These are phyloP conservation scores for Entomortierella parvispora DNA, from an alignment of 192 early-diverging fungal species.

Conservation along the genomic window DNA sequence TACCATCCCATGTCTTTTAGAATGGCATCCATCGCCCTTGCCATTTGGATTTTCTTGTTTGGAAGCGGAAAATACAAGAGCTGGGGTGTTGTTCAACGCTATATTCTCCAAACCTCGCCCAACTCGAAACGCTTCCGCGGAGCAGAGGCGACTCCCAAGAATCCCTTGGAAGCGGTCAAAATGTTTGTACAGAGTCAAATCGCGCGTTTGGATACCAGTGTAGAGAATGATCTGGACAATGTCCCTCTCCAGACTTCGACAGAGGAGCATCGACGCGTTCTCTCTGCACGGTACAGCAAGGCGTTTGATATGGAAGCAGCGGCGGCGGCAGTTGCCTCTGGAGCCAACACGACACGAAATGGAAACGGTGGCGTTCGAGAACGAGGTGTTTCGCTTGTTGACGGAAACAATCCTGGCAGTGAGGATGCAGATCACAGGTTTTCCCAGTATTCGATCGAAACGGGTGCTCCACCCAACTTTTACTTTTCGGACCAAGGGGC, in stretches of 20 bases:
- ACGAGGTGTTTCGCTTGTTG: not conserved
- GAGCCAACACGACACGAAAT: not conserved
- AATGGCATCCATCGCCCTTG: conserved; percentile 41
- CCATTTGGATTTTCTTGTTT: conserved; percentile 50
- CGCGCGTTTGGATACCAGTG: conserved; percentile 13
- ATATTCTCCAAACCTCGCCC: conserved; percentile 43
- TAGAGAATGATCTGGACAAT: conserved; percentile 25
- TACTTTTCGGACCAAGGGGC: conserved; percentile 43
- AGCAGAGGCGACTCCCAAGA: not conserved
- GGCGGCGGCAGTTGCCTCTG: conserved; percentile 8
- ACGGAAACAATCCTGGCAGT: not conserved
- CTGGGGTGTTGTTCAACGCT: conserved; percentile 52
- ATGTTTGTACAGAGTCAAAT: conserved; percentile 6
- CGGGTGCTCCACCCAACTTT: conserved; percentile 8
- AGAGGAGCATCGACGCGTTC: conserved; percentile 14
- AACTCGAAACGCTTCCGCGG: conserved; percentile 19
- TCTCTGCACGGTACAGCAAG: conserved; percentile 20
- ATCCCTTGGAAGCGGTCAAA: not conserved
- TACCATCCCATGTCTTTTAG: conserved; percentile 3
- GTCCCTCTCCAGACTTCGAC: conserved; percentile 11
- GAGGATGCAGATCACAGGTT: not conserved
- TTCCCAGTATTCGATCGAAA: conserved; percentile 16
- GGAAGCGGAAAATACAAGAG: conserved; percentile 52
- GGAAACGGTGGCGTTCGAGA: no score
- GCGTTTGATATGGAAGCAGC: conserved; percentile 8